A percentile compares a stretch with the other conserved stretches of the same genome.
These are phyloP conservation scores for Trichoderma sp. DNA, from an alignment of 2,329 filamentous ascomycete genomes.

Conservation along the genomic window DNA sequence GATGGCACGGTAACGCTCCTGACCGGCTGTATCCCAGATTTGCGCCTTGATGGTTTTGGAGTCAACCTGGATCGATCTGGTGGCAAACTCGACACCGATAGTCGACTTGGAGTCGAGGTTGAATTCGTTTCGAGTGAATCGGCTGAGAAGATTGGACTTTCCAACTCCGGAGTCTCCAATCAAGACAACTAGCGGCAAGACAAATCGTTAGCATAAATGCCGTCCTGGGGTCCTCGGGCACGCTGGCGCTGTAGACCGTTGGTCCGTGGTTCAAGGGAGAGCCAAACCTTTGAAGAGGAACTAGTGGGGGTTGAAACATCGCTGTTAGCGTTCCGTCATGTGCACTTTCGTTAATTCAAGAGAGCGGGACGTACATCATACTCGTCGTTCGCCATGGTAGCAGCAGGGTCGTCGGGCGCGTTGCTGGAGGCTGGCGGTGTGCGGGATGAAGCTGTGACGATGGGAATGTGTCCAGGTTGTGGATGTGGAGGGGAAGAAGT, in stretches of 20 bases:
- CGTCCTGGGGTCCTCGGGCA: conserved; percentile 27
- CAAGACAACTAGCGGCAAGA: conserved; percentile 72
- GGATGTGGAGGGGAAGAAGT: conserved; percentile 29
- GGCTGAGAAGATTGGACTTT: conserved; percentile 99
- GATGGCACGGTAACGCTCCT: conserved; percentile 98
- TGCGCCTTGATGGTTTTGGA: conserved; percentile 99
- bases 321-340: conserved; percentile 37
- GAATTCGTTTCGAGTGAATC: conserved; percentile 99
- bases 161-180: conserved; percentile 99
- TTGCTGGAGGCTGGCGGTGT: conserved; percentile 11
- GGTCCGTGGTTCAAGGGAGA: conserved; percentile 32
- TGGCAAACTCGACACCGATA: conserved; percentile 99
- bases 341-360: conserved; percentile 21
- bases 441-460: conserved; percentile 10
- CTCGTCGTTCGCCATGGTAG: conserved; percentile 98
- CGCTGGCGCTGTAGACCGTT: conserved; percentile 7
- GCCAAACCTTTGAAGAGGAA: conserved; percentile 96
- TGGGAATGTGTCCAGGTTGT: conserved; percentile 22
- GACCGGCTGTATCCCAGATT: conserved; percentile 99
- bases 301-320: conserved; percentile 50
- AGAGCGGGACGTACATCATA: conserved; percentile 79
- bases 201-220: conserved; percentile 36
- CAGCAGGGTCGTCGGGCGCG: conserved; percentile 27
- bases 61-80: conserved; percentile 97
- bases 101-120: conserved; percentile 99